Percentiles rank a stretch among this genome's conserved stretches.
Evolutionary conservation across 305 asterid species (phyloP).

Genomic region (Vinca major): DNA sequence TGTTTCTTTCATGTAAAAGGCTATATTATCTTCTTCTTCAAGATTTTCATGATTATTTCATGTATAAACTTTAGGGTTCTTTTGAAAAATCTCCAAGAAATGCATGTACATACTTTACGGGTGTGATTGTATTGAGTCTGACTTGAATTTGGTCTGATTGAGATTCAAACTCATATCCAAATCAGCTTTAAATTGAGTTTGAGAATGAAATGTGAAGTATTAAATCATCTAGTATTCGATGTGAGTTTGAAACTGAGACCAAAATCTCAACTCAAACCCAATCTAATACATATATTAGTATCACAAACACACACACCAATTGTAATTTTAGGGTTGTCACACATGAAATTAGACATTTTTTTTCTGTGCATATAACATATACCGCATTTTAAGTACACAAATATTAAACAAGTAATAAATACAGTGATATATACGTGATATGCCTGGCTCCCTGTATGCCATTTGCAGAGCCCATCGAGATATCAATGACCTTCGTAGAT

Average conservation of each 20-base stretch:
- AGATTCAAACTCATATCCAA: too few relatives aligned
- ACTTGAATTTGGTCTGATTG: too few relatives aligned
- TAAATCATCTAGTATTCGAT: too few relatives aligned
- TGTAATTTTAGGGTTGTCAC: not conserved
- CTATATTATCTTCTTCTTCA: slow-evolving; percentile 6
- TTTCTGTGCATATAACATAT: too few relatives aligned
- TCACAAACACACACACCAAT: not conserved
- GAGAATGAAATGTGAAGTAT: too few relatives aligned
- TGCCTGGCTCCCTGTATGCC: slow-evolving; percentile 99
- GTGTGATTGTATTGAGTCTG: too few relatives aligned
- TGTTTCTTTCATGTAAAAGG: not conserved
- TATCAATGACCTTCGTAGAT: slow-evolving; percentile 60
- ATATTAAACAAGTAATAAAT: not conserved
- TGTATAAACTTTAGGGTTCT: not conserved
- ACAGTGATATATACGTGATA: slow-evolving; percentile 25
- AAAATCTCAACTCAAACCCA: too few relatives aligned
- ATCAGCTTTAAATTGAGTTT: too few relatives aligned
- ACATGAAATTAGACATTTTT: not conserved
- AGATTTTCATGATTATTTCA: slow-evolving; percentile 2
- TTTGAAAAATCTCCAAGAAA: not conserved
- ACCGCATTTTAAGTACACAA: too few relatives aligned
- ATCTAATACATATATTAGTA: too few relatives aligned
- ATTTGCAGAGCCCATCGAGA: slow-evolving; percentile 61
- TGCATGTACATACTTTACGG: not conserved
- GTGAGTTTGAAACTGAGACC: too few relatives aligned